Evolutionary conservation across 1,284 basidiomycete genomes (phyloP).

Genomic region (Trichosporon faecale): DNA sequence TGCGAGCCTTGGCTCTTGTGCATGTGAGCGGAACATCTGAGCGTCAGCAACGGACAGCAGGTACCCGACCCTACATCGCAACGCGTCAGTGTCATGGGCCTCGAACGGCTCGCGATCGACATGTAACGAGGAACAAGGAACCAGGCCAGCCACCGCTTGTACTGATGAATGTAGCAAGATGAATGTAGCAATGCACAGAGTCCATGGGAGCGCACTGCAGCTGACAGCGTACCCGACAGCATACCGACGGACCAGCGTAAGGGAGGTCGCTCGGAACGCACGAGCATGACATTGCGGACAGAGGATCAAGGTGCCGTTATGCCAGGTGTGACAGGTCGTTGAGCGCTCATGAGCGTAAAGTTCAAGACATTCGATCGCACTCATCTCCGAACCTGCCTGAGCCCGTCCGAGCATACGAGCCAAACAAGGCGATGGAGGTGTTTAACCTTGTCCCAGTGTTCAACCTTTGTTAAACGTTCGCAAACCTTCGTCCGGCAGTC

Average conservation of each 20-base stretch:
- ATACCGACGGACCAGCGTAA: not conserved
- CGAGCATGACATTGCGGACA: not conserved
- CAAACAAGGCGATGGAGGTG: not conserved
- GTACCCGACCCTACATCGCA: not conserved
- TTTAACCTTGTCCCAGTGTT: not conserved
- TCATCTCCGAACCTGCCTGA: not conserved
- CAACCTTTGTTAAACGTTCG: not conserved
- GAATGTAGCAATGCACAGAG: not conserved
- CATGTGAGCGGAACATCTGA: not conserved
- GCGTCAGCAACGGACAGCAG: not conserved
- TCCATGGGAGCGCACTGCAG: not conserved
- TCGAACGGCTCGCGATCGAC: not conserved
- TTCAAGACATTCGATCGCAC: constrained; percentile 1
- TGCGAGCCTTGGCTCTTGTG: not conserved
- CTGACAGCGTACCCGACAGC: not conserved
- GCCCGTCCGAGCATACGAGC: not conserved
- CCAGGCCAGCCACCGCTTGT: not conserved
- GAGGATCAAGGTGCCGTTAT: not conserved
- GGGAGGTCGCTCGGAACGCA: not conserved
- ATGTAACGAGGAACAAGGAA: constrained; percentile 5
- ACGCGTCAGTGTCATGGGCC: not conserved
- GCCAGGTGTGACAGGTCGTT: not conserved
- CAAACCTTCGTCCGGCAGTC: not conserved
- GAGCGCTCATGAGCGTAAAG: not conserved
- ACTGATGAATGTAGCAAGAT: not conserved